These are phyloP conservation scores for Lentithecium fluviatile DNA, from an alignment of 495 filamentous ascomycete species.

Conservation along the genomic window DNA sequence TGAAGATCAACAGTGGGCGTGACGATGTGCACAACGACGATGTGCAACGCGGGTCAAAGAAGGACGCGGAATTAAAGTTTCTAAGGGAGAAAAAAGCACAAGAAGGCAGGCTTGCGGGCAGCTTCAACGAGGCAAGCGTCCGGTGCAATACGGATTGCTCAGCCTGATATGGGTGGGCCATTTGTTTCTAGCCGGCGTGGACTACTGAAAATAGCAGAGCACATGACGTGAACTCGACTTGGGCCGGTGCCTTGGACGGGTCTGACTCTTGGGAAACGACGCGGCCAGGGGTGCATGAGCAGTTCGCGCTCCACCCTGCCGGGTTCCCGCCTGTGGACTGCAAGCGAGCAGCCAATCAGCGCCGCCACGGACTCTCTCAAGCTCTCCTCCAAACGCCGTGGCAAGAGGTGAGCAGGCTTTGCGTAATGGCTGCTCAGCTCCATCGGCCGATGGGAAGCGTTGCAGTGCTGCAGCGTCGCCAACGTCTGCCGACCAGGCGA, in stretches of 20 bases:
- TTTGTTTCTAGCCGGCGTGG: constrained; percentile 19
- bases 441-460: constrained; percentile 3
- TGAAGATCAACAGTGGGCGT: constrained; percentile 16
- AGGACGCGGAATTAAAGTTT: constrained; percentile 7
- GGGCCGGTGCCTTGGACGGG: constrained; percentile 16
- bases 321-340: constrained; percentile 5
- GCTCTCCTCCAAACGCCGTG: constrained; percentile 8
- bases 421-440: not conserved
- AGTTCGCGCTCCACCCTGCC: constrained; percentile 10
- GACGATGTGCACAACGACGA: not conserved
- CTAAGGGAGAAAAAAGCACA: constrained; percentile 3
- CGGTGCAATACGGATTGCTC: constrained; percentile 11
- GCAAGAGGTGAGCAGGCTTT: constrained; percentile 12
- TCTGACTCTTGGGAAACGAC: not conserved
- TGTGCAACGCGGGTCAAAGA: constrained; percentile 7
- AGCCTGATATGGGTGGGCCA: constrained; percentile 1
- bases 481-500: not conserved
- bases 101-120: no score
- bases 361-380: not conserved
- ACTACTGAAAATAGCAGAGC: constrained; percentile 23
- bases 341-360: constrained; percentile 7
- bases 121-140: constrained; percentile 11
- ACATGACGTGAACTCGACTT: constrained; percentile 21
- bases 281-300: constrained; percentile 17
- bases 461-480: not conserved